Evolutionary conservation across 768 basidiomycete species (phyloP).

Genomic region (Mycena capillaripes): DNA sequence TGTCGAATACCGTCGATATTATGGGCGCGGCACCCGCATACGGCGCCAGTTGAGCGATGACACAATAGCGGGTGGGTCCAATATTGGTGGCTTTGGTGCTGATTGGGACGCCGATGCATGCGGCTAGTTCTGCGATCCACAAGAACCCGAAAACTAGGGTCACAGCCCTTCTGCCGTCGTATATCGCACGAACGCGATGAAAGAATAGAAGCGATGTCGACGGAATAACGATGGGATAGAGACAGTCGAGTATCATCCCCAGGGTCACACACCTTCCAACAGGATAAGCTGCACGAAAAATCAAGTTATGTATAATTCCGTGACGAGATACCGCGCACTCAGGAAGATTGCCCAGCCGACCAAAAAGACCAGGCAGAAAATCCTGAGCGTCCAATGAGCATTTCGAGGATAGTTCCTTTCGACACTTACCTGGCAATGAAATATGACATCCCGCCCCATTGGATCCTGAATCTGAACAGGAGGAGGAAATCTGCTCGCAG

Average conservation of each 20-base stretch:
- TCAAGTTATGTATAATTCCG: no score
- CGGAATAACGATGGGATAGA: slow-evolving; percentile 2
- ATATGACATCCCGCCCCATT: no score
- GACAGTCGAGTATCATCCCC: neutral
- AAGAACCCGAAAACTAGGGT: neutral
- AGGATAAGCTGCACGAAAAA: neutral
- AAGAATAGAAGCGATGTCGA: slow-evolving; percentile 14
- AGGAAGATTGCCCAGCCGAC: no score
- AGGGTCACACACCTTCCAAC: neutral
- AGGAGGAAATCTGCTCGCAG: no score
- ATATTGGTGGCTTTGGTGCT: neutral
- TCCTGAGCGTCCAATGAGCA: no score
- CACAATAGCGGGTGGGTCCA: slow-evolving; percentile 6
- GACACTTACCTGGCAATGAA: no score
- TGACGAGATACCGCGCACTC: no score
- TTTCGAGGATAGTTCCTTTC: no score
- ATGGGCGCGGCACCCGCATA: neutral
- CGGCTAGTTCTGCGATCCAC: neutral
- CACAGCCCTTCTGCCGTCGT: neutral
- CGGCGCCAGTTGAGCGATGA: neutral
- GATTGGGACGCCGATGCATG: neutral
- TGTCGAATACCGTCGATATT: neutral
- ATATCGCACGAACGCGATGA: neutral
- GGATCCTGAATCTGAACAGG: no score
- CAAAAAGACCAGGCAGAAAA: no score